Evolutionary conservation across 352 stramenopile genomes (phyloP).

Genomic region (Phytophthora ohioensis): DNA sequence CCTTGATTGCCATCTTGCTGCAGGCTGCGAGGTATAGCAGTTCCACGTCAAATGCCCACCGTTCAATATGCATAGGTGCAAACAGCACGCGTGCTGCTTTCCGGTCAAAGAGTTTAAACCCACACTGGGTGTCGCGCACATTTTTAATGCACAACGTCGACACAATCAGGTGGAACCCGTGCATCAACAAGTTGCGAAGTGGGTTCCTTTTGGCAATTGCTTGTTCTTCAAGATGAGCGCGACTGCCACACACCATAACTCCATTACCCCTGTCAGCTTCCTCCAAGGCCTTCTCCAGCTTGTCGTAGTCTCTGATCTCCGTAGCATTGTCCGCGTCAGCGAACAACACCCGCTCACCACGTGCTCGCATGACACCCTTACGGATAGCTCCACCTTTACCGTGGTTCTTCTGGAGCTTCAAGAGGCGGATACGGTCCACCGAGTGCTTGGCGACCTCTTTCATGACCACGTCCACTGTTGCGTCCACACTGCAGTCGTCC

Average conservation of each 20-base stretch:
- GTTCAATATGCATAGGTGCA: slow-evolving; percentile 92
- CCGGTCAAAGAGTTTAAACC: slow-evolving; percentile 95
- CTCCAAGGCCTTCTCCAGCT: slow-evolving; percentile 68
- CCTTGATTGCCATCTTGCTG: slow-evolving; percentile 71
- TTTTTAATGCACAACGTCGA: slow-evolving; percentile 85
- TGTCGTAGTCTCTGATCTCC: slow-evolving; percentile 90
- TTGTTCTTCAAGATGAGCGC: slow-evolving; percentile 89
- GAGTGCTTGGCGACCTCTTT: slow-evolving; percentile 58
- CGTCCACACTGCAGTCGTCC: slow-evolving; percentile 92
- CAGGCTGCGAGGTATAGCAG: slow-evolving; percentile 87
- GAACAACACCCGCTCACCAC: slow-evolving; percentile 89
- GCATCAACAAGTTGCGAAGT: slow-evolving; percentile 92
- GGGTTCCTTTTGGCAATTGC: slow-evolving; percentile 87
- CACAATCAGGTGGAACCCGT: slow-evolving; percentile 94
- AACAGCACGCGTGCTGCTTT: slow-evolving; percentile 86
- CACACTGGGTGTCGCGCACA: slow-evolving; percentile 95
- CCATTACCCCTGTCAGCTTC: slow-evolving; percentile 47
- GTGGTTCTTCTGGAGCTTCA: slow-evolving; percentile 87
- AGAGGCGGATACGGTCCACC: slow-evolving; percentile 71
- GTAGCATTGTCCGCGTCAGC: slow-evolving; percentile 94
- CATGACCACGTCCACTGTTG: slow-evolving; percentile 77
- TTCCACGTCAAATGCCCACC: slow-evolving; percentile 96
- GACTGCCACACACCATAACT: slow-evolving; percentile 91
- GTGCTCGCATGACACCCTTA: slow-evolving; percentile 88
- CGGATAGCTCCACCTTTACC: slow-evolving; percentile 93